phyloP scores from a whole-genome alignment of 2,329 filamentous ascomycete species.

The Beauveria varroae region DNA sequence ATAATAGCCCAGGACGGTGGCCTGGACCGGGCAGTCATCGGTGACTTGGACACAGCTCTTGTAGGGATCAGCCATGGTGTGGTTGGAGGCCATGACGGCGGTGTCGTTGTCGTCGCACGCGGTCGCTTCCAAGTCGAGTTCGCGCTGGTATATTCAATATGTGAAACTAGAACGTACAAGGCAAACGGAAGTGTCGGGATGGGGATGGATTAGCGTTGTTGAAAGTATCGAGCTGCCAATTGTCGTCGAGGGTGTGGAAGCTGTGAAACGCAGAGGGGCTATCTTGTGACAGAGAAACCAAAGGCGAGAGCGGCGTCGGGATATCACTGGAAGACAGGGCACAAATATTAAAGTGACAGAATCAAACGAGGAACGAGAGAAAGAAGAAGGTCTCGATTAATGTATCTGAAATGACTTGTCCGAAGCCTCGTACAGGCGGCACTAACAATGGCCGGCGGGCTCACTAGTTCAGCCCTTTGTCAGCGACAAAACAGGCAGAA shows the following conservation, averaged over 20 bases:
- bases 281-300: not conserved
- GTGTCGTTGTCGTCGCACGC: not conserved
- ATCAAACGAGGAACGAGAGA: not conserved
- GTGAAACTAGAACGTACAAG: not conserved
- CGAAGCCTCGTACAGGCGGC: not conserved
- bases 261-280: not conserved
- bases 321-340: not conserved
- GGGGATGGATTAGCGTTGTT: not conserved
- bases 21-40: conserved; percentile 39
- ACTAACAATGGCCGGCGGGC: not conserved
- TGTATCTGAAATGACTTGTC: not conserved
- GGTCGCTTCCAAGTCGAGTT: not conserved
- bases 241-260: not conserved
- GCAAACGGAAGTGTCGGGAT: not conserved
- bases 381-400: not conserved
- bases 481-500: not conserved
- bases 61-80: conserved; percentile 14
- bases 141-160: not conserved
- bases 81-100: conserved; percentile 4
- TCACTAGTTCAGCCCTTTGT: not conserved
- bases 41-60: conserved; percentile 29
- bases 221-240: not conserved
- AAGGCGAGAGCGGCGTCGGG: not conserved
- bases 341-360: not conserved
- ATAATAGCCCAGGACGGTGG: conserved; percentile 48